Evolutionary conservation across 805 yeast species (phyloP), one percentile per base, ranked within the genome.

Genomic region (Wickerhamomyces hampshirensis): DNA sequence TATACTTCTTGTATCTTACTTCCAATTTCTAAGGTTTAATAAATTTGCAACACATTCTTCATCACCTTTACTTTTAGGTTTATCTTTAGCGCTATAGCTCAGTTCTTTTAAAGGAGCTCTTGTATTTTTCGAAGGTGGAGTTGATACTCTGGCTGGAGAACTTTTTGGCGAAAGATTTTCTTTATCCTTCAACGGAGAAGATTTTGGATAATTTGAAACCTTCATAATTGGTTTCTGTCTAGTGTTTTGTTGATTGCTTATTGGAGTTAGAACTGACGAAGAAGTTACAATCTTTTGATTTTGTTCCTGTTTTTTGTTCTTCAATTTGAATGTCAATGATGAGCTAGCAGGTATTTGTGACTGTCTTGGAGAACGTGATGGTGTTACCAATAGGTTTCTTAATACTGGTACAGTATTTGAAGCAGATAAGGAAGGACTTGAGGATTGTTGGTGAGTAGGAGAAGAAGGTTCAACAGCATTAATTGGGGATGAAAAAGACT

Each of bases 321-420:
- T 39, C 8, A 51, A 34, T 28, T 49, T 44, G 38, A 53, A 53
- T 5, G 55, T 53, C 30, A 49, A 13, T 0, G 54, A 47, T 2
- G 50, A 40, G 11, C 46, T 47, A 9, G 26, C 16, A 1, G 47
- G 30, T 5, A 26, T 28, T 23, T 37, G 35, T 1, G 40, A 21
- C 7, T 17, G 23, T 13, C 28, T 38, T 26, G 48, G 35, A 8
- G 51, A 31, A 13, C 51, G 45, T 3, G 47, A 37, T 17, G 58
- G 58, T 1, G 55, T 50, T 1, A 34, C 28, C 13, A 30, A 14
- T 23, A 28, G 14, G 13, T 35, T 26, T 5, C 11, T 7, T 21
- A 21, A 21, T 8, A 33, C 21, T 23, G 28, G 18, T 11, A 33
- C 10, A 9, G 29, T 15, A 28, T 28, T 33, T n/a, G 42, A 29